These are phyloP conservation scores for Funneliformis geosporum DNA, from an alignment of 192 early-diverging fungal genomes.

Conservation along the genomic window DNA sequence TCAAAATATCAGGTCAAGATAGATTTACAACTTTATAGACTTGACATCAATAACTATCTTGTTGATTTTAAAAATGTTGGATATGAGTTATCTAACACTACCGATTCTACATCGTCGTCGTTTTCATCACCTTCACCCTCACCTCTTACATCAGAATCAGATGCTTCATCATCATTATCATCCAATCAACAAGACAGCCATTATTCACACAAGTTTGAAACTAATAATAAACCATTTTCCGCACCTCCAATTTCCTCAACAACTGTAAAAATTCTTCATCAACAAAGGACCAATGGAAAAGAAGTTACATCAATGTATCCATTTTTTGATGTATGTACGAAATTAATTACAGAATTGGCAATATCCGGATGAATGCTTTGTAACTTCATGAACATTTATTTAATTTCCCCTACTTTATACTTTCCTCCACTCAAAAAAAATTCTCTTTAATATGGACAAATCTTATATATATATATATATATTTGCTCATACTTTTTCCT, in stretches of 20 bases:
- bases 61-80: slow-evolving; percentile 94
- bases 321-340: slow-evolving; percentile 95
- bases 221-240: slow-evolving; percentile 38
- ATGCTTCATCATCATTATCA: slow-evolving; percentile 17
- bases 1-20: slow-evolving; percentile 71
- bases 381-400: neutral
- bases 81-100: slow-evolving; percentile 36
- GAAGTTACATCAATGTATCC: slow-evolving; percentile 71
- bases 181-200: slow-evolving; percentile 31
- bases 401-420: neutral
- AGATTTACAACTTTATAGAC: slow-evolving; percentile 92
- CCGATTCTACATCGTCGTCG: slow-evolving; percentile 44
- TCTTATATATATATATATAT: neutral
- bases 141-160: neutral
- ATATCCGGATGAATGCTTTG: slow-evolving; percentile 51
- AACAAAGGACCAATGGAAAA: slow-evolving; percentile 43
- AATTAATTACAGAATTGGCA: slow-evolving; percentile 93
- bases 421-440: neutral
- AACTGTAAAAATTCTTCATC: slow-evolving; percentile 36
- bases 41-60: slow-evolving; percentile 89
- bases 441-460: neutral
- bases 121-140: slow-evolving; percentile 16
- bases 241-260: slow-evolving; percentile 36
- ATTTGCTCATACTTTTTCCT: neutral
- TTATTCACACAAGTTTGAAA: slow-evolving; percentile 35